Evolutionary conservation across 495 filamentous ascomycete genomes (phyloP).

Genomic region (Bombardia bombarda): DNA sequence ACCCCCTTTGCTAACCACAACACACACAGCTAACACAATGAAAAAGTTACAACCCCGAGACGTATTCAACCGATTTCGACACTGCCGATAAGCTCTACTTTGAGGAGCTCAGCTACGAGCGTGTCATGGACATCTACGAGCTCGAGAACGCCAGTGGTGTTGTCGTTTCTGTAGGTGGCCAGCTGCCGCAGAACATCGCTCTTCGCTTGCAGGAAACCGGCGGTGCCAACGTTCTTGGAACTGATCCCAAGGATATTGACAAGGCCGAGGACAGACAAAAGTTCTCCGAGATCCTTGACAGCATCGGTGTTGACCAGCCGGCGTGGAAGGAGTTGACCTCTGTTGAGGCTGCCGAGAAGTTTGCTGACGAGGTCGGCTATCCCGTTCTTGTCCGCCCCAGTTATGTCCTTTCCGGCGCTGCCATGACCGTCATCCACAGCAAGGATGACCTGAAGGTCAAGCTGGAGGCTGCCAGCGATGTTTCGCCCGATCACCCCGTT

Average conservation of each 20-base stretch:
- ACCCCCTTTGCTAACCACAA: background rate
- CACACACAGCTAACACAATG: constrained; percentile 15
- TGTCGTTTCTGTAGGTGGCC: constrained; percentile 90
- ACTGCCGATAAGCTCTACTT: constrained; percentile 94
- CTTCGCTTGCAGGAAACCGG: constrained; percentile 89
- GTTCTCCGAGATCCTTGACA: constrained; percentile 95
- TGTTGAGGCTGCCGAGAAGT: constrained; percentile 74
- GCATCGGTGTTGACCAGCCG: constrained; percentile 90
- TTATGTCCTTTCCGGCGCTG: constrained; percentile 96
- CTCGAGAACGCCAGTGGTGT: constrained; percentile 81
- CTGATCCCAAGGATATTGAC: constrained; percentile 88
- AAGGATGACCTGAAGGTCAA: constrained; percentile 85
- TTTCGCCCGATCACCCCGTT: constrained; percentile 97
- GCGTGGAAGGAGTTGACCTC: constrained; percentile 96
- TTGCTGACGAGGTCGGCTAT: constrained; percentile 84
- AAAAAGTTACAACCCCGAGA: constrained; percentile 70
- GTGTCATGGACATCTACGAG: constrained; percentile 98
- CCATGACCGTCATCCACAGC: constrained; percentile 98
- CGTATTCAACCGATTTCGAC: constrained; percentile 84
- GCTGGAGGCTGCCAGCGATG: constrained; percentile 78
- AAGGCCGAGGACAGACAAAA: constrained; percentile 96
- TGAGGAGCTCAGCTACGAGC: constrained; percentile 93
- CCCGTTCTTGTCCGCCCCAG: constrained; percentile 91
- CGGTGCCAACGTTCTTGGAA: constrained; percentile 82
- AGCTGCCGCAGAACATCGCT: constrained; percentile 95